These are phyloP conservation scores for Pseudopyricularia javanii DNA, from an alignment of 2,329 filamentous ascomycete species.

Conservation along the genomic window DNA sequence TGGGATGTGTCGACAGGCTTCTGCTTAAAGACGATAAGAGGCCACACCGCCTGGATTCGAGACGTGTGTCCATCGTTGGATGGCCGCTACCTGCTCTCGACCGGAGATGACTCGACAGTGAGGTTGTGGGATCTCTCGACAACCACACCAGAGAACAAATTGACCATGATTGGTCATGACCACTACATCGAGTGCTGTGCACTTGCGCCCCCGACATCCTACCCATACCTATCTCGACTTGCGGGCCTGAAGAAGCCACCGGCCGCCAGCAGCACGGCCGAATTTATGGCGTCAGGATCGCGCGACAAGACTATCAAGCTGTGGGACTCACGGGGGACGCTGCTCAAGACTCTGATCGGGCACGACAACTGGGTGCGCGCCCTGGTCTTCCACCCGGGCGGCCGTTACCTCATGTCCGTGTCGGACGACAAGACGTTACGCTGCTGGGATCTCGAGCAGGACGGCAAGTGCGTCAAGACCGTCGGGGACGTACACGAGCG, in stretches of 20 bases:
- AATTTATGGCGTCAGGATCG: conserved; percentile 81
- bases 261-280: conserved; percentile 58
- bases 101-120: conserved; percentile 70
- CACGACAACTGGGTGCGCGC: conserved; percentile 93
- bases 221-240: conserved; percentile 62
- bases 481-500: conserved; percentile 64
- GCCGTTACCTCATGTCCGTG: conserved; percentile 77
- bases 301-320: conserved; percentile 84
- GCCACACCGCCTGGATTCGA: conserved; percentile 84
- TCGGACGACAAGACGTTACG: conserved; percentile 84
- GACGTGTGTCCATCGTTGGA: conserved; percentile 74
- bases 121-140: conserved; percentile 75
- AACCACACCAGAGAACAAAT: conserved; percentile 57
- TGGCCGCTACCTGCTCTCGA: conserved; percentile 71
- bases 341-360: conserved; percentile 72
- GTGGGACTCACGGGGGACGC: conserved; percentile 76
- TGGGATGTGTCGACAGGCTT: conserved; percentile 93
- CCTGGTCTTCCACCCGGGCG: conserved; percentile 80
- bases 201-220: conserved; percentile 69
- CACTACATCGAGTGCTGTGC: conserved; percentile 78
- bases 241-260: conserved; percentile 79
- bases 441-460: conserved; percentile 88
- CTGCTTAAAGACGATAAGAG: conserved; percentile 78
- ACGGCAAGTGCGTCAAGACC: conserved; percentile 79
- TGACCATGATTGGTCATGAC: conserved; percentile 75